These are phyloP conservation scores for Talaromyces verruculosus DNA, from an alignment of 2,329 filamentous ascomycete species.

Conservation along the genomic window DNA sequence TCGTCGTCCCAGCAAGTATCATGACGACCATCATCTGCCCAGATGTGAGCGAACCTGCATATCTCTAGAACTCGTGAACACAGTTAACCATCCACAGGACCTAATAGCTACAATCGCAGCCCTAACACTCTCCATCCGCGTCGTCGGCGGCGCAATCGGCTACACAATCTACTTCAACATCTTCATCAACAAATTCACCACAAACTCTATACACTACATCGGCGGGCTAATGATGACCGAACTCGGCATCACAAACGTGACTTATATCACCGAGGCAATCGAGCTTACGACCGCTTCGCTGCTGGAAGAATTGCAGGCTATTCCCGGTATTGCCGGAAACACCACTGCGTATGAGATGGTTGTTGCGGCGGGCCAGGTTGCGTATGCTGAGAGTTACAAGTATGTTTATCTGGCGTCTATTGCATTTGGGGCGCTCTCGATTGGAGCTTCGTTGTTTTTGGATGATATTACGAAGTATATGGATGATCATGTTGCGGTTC, in stretches of 20 bases:
- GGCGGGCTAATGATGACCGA: constrained; percentile 51
- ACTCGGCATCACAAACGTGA: constrained; percentile 52
- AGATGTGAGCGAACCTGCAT: constrained; percentile 44
- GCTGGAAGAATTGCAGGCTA: constrained; percentile 48
- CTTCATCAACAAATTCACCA: constrained; percentile 48
- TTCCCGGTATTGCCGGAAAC: constrained; percentile 56
- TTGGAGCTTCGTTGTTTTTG: constrained; percentile 59
- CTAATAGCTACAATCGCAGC: constrained; percentile 69
- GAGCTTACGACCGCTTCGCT: constrained; percentile 55
- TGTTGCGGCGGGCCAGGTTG: constrained; percentile 56
- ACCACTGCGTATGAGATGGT: constrained; percentile 53
- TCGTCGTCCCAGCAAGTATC: constrained; percentile 66
- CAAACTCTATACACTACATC: constrained; percentile 50
- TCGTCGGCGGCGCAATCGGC: constrained; percentile 65
- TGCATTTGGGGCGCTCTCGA: constrained; percentile 58
- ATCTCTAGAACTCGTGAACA: neutral
- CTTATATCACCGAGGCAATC: constrained; percentile 53
- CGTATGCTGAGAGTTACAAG: constrained; percentile 59
- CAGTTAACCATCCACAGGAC: constrained; percentile 37
- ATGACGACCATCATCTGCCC: constrained; percentile 70
- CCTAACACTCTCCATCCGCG: constrained; percentile 67
- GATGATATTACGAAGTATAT: constrained; percentile 60
- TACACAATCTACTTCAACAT: constrained; percentile 60
- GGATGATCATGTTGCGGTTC: constrained; percentile 59
- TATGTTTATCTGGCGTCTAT: constrained; percentile 64